Evolutionary conservation across 2,329 filamentous ascomycete genomes (phyloP).

Genomic region (Teratosphaeria gauchensis): DNA sequence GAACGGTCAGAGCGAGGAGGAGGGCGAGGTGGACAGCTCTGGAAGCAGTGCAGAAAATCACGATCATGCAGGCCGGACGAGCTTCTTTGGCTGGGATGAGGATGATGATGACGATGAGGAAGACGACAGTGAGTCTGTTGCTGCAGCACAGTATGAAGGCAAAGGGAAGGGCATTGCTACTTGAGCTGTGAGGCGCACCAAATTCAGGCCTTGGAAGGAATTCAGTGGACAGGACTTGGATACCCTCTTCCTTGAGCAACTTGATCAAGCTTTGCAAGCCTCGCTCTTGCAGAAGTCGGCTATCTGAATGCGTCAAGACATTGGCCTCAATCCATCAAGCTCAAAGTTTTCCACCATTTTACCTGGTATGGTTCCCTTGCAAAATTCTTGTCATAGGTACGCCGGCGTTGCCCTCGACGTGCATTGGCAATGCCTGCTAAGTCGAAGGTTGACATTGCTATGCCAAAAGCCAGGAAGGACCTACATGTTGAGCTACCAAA

Average conservation of each 20-base stretch:
- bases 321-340: too few relatives aligned
- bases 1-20: slow-evolving; percentile 31
- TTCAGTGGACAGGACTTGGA: not conserved
- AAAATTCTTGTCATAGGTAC: too few relatives aligned
- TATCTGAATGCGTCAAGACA: too few relatives aligned
- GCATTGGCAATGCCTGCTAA: too few relatives aligned
- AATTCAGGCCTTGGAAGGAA: not conserved
- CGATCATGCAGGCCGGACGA: slow-evolving; percentile 31
- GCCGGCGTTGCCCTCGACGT: too few relatives aligned
- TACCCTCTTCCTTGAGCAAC: not conserved
- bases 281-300: too few relatives aligned
- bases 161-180: slow-evolving; percentile 14
- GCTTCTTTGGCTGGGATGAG: slow-evolving; percentile 70
- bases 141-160: slow-evolving; percentile 28
- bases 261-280: too few relatives aligned
- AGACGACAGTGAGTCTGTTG: slow-evolving; percentile 24
- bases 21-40: slow-evolving; percentile 21
- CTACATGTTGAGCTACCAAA: too few relatives aligned
- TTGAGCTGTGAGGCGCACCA: not conserved
- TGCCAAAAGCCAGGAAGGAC: too few relatives aligned
- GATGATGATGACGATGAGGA: slow-evolving; percentile 43
- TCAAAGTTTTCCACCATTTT: too few relatives aligned
- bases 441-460: too few relatives aligned
- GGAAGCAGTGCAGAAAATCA: slow-evolving; percentile 20
- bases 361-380: too few relatives aligned